Evolutionary conservation across 768 basidiomycete genomes (phyloP), one percentile per base, ranked within the genome.

Genomic region (Mycena albidolilacea): DNA sequence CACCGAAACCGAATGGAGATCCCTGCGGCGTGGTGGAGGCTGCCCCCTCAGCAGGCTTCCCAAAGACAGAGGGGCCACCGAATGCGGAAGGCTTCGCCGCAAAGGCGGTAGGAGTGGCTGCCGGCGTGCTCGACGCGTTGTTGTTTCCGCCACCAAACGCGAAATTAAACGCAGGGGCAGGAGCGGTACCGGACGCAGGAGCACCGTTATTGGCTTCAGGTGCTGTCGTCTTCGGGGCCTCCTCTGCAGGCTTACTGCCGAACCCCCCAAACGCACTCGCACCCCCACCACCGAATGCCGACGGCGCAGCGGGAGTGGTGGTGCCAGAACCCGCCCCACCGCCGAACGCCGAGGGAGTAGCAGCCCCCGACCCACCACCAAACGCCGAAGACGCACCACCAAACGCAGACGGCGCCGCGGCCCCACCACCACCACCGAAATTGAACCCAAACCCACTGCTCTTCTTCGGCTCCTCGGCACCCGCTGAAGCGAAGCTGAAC

Each of bases 21-120:
- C 72, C 72, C 43, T 78, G 78, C 54, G 81, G 71, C 60, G 80
- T 77, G 7, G 66, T 38, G 15, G 62, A 41, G 35, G 73, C 48
- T 21, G 76, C 64, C 21, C 55, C 15, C 19, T 64, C 76, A 23
- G 64, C 71, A 61, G 78, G 71, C 43, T 77, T 52, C 14, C 72
- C 75, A 23, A 76, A 58, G 35, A 65, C 21, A 57, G 78, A 70
- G n/a, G 74, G 15, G 21, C 71, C 74, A 44, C 70, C 78, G 17
- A 78, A 76, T 8, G 73, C 30, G 35, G 78, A 69, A 3, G 75
- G 68, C 19, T 71, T 76, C 8, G 70, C 46, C 41, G 74, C 74
- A 52, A 72, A 60, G 41, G 75, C 62, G 46, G 67, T 71, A 43
- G 77, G 67, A 44, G 77, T 80, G 15, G 77, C 69, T 39, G 75